phyloP scores from a whole-genome alignment of 1,139 yeast genomes.

The Candida sojae region DNA sequence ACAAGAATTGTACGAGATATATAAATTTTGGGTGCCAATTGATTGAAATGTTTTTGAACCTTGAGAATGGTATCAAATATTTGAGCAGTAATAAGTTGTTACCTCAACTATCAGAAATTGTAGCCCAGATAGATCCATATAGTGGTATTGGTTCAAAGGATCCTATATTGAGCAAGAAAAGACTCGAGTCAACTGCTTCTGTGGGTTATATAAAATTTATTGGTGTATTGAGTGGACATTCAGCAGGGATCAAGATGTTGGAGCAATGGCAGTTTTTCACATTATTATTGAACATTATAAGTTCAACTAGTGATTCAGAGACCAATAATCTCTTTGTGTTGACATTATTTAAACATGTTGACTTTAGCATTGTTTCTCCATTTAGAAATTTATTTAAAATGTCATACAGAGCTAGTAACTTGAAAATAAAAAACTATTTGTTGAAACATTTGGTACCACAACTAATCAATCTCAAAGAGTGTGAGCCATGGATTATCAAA shows the following conservation, averaged over 20 bases:
- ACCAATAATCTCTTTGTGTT: conserved; percentile 57
- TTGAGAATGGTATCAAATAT: conserved; percentile 67
- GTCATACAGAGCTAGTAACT: conserved; percentile 59
- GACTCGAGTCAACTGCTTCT: conserved; percentile 66
- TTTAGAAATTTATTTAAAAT: conserved; percentile 67
- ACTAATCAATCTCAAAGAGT: conserved; percentile 33
- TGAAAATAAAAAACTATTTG: conserved; percentile 54
- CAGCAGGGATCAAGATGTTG: conserved; percentile 65
- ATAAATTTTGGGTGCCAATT: conserved; percentile 74
- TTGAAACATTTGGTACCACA: conserved; percentile 54
- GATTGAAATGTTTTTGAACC: conserved; percentile 61
- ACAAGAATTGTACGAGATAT: conserved; percentile 54
- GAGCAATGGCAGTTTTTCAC: conserved; percentile 86
- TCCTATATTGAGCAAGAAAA: conserved; percentile 64
- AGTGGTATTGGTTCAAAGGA: conserved; percentile 75
- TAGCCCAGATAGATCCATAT: conserved; percentile 82
- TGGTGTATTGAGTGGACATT: conserved; percentile 65
- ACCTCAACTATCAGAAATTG: conserved; percentile 83
- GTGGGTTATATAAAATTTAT: conserved; percentile 77
- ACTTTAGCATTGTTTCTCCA: conserved; percentile 65
- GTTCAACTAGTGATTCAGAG: conserved; percentile 31
- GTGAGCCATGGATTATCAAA: conserved; percentile 42
- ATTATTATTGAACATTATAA: conserved; percentile 72
- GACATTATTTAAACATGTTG: conserved; percentile 60
- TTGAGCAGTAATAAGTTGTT: conserved; percentile 73